Base-by-base conservation (phyloP, 2,329 filamentous ascomycete species). In the Exophiala dermatitidis region DNA sequence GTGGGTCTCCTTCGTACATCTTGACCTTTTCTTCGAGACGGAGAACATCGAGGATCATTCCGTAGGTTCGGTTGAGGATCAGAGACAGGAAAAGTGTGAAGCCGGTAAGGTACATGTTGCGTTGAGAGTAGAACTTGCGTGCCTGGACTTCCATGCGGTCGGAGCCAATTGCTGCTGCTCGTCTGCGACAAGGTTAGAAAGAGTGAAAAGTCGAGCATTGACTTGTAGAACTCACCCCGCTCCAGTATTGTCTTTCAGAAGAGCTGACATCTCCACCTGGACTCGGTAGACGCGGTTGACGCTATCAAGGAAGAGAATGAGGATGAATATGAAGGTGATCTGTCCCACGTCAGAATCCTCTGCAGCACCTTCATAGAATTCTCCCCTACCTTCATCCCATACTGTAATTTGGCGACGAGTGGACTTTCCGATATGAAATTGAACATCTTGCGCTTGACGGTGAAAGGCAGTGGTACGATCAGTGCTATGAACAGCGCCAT, bases 91-190 rank as follows among this genome's bases (percentile, higher is more conserved):
- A 97, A 60, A 98, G 85, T 3, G 93, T 98, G 79, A 98, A 98
- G 65, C 93, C 93, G 73, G 93, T 97, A 58, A 98, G 90, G 77
- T 98, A 98, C 93, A 98, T 98, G 83, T 98, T 98, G 73, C 93
- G 90, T 78, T 98, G 91, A 58, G 90, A 95, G 81, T 98, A 98
- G 80, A 98, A 98, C 76, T 98, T 98, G 80, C 93, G 90, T 62
- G 93, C 91, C 74, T 98, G 93, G 48, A 97, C 91, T 75, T 98
- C 93, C 81, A 95, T 90, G 61, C 93, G 91, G 71, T 97, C 93
- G 68, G 88, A 85, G 60, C 93, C 91, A 65, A 96, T 83, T 56
- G 90, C 83, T 48, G 84, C 81, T 53, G 78, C 77, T 67, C 86
- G 82, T 34, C 61, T 62, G 40, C 31, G 36, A 26, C 10, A 26